Percentiles rank a stretch among this genome's conserved stretches.
phyloP scores from a whole-genome alignment of 192 early-diverging fungal genomes.

The Gonapodya prolifera region DNA sequence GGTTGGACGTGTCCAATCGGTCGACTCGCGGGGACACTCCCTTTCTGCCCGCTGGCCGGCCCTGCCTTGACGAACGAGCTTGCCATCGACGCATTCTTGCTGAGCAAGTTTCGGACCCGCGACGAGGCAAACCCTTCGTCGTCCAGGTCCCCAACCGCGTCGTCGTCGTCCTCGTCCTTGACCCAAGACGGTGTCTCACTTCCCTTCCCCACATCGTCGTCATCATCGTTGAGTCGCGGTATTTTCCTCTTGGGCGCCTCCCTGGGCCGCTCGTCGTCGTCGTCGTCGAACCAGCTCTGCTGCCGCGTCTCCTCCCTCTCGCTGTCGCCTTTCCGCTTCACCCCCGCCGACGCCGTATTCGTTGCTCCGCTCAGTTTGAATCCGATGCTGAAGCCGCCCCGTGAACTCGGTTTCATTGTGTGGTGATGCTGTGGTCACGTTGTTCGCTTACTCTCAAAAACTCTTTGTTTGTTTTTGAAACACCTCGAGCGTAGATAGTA shows the following conservation, averaged over 20 bases:
- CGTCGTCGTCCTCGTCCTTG: conserved; percentile 16
- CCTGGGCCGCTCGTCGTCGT: conserved; percentile 20
- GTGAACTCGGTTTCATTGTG: too few species aligned
- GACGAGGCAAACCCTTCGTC: conserved; percentile 17
- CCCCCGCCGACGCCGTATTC: too few species aligned
- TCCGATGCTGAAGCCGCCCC: too few species aligned
- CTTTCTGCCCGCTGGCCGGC: neutral
- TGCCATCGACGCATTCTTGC: conserved; percentile 2
- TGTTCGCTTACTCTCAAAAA: too few species aligned
- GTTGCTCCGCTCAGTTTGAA: too few species aligned
- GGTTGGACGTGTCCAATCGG: neutral
- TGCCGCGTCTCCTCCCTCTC: neutral
- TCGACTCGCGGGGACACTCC: neutral
- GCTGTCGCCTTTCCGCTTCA: too few species aligned
- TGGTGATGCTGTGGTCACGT: too few species aligned
- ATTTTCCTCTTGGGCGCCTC: conserved; percentile 14
- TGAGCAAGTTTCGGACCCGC: conserved; percentile 22
- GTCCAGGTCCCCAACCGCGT: conserved; percentile 15
- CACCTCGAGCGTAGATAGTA: too few species aligned
- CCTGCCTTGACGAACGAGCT: neutral
- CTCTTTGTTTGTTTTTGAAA: too few species aligned
- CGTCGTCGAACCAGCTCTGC: conserved; percentile 15
- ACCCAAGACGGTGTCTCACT: neutral
- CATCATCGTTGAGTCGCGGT: neutral
- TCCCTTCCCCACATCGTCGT: neutral